phyloP scores from a whole-genome alignment of 371 early-diverging fungal species.

The Mycotypha africana region DNA sequence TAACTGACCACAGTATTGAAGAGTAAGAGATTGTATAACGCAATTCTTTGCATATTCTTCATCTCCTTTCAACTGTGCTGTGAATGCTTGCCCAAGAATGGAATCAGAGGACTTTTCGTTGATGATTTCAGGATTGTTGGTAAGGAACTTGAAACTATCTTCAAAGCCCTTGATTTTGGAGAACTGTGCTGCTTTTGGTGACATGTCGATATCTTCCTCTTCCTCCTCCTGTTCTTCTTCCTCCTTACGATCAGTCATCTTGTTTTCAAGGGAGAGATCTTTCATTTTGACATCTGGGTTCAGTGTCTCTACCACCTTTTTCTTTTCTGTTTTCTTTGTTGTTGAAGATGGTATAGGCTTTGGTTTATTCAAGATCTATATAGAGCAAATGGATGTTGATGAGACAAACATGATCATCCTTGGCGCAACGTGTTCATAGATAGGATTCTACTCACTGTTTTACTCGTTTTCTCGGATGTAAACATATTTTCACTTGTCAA shows the following conservation, averaged over 20 bases:
- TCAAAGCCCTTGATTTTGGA: slow-evolving; percentile 61
- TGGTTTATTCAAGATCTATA: slow-evolving; percentile 49
- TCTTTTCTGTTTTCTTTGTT: slow-evolving; percentile 14
- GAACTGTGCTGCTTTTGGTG: slow-evolving; percentile 59
- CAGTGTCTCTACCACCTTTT: slow-evolving; percentile 64
- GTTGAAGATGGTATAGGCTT: slow-evolving; percentile 15
- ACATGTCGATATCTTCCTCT: slow-evolving; percentile 48
- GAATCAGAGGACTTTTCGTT: slow-evolving; percentile 71
- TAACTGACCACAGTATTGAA: slow-evolving; percentile 80
- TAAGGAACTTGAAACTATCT: slow-evolving; percentile 61
- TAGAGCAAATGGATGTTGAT: not conserved
- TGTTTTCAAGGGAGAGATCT: slow-evolving; percentile 15
- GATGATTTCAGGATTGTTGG: slow-evolving; percentile 63
- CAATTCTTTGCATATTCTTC: slow-evolving; percentile 63
- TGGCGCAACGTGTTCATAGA: too few relatives aligned
- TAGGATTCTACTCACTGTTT: slow-evolving; percentile 71
- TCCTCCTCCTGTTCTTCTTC: slow-evolving; percentile 55
- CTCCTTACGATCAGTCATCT: slow-evolving; percentile 30
- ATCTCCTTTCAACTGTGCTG: slow-evolving; percentile 68
- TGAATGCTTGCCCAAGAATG: slow-evolving; percentile 85
- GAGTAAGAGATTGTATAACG: slow-evolving; percentile 75
- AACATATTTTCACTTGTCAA: slow-evolving; percentile 76
- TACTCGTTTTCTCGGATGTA: slow-evolving; percentile 62
- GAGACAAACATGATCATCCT: not conserved
- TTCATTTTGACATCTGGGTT: slow-evolving; percentile 59